Percentiles rank a stretch among this genome's conserved stretches.
Evolutionary conservation across 176 grass and related monocot genomes (phyloP).

Genomic region (Avena insularis): DNA sequence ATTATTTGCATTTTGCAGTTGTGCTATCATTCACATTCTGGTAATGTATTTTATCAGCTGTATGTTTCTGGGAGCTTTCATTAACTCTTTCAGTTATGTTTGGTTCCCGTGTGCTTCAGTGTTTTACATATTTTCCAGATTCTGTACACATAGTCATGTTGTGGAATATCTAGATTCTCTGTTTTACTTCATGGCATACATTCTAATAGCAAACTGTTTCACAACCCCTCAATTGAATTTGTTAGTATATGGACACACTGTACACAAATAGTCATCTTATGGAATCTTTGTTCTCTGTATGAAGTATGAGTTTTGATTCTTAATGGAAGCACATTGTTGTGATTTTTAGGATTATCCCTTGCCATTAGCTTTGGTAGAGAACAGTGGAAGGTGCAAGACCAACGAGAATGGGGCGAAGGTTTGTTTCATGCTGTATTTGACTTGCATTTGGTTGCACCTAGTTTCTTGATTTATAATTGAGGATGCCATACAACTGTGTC

Average conservation of each 20-base stretch:
- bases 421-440: constrained; percentile 40
- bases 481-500: constrained; percentile 29
- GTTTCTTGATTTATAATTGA: constrained; percentile 19
- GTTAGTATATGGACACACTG: neutral
- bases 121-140: neutral
- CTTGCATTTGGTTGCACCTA: constrained; percentile 17
- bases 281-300: neutral
- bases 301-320: neutral
- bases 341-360: constrained; percentile 65
- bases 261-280: neutral
- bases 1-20: neutral
- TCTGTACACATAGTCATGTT: neutral
- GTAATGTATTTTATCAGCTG: neutral
- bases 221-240: neutral
- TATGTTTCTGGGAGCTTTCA: neutral
- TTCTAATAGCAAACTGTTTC: neutral
- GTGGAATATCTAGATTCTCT: neutral
- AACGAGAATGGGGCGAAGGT: constrained; percentile 91
- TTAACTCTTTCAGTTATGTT: constrained; percentile 21
- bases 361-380: constrained; percentile 84
- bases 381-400: constrained; percentile 94
- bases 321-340: constrained; percentile 29
- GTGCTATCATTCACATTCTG: neutral
- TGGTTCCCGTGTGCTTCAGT: neutral
- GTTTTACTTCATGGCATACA: constrained; percentile 7